Base-by-base conservation (phyloP, 2,329 filamentous ascomycete genomes). In the Colletotrichum noveboracense region DNA sequence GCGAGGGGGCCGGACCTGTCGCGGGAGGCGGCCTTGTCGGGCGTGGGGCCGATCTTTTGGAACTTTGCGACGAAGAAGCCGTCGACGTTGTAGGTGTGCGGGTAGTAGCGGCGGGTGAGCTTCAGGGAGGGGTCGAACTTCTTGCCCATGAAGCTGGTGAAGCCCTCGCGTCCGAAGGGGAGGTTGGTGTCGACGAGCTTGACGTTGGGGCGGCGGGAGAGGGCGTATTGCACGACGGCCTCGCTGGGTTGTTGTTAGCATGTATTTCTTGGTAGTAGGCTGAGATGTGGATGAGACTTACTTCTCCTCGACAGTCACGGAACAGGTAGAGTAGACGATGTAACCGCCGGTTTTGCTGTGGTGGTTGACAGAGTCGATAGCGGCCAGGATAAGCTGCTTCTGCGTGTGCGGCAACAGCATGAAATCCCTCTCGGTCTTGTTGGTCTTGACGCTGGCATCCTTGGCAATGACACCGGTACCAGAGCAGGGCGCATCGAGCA, bases 51-150 rank as follows among this genome's bases (percentile, higher is more conserved):
- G 18, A 92, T 92, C 90, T 99, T 99, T 86, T 98, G 96, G 87
- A 99, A 94, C 86, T 99, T 99, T 81, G 96, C 95, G 77, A 99
- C 97, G 84, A 96, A 99, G 92, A 99, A 99, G 78, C 97, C 97
- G 84, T 98, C 97, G 38, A 99, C 96, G 86, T 98, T 98, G 88
- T 97, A 95, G 24, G 94, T 91, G 84, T 98, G 95, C 1, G 96
- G 95, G 86, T 97, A 98, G 88, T 95, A 98, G 72, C 96, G 90
- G 78, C 95, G 89, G 18, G 96, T 96, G 83, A 96, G 88, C 82
- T 94, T 94, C 88, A 99, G 92, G 79, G 92, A 94, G 7, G 94
- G 90, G 83, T 98, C 94, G 86, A 99, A 99, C 75, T 91, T 92
- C 89, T 98, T 98, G 86, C 96, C 94, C 88, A 94, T 94, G 86